Base-by-base conservation (phyloP, 768 basidiomycete species). In the Sarcodon sp. region DNA sequence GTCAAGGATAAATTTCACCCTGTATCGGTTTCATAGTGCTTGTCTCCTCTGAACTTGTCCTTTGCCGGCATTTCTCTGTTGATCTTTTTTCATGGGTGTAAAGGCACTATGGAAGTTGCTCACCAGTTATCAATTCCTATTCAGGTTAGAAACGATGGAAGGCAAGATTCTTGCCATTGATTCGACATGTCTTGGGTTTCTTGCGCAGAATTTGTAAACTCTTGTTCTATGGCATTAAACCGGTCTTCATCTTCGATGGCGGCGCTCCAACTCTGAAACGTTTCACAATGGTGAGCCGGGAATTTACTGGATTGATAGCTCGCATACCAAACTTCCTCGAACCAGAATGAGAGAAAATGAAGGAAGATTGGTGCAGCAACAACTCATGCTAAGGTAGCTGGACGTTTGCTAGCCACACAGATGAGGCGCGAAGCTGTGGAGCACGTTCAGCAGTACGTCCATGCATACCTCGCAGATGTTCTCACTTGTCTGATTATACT, bases 211-310 rank as follows among this genome's bases (percentile, higher is more conserved):
- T 98, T 49, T 81, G 83, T 64, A 98, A 98, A 65, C 73, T 99
- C 32, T 66, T 99, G 38, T 98, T 93, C 66, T 92, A 96, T 59
- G 96, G 96, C 10, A 94, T 98, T 61, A 93, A 88, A 62, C 96
- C 96, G 0, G 93, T 99, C 34, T 99, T 99, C 58, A 93, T 99
- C 10, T 99, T 99, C 59, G 96, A 99, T 63, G 96, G 96, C 16
- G 93, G 91, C 33, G 96, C 94, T 3, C 96, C 96, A 3, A 76
- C 69, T 9, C 63, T 99, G 57, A 99, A 99, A 69, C 76, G 83
- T 57, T 71, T 74, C 45, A 98, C 96, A 3, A 82, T 99, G 54
- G 93, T 91, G 55, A 48, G 85, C 21, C 21, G 21, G 21, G 21
- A 27, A 27, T 27, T 27, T 27, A 27, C 21, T 27, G 3, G 46